These are phyloP conservation scores for Gaultheria prostrata DNA, from an alignment of 148 eudicot genomes.

Conservation along the genomic window DNA sequence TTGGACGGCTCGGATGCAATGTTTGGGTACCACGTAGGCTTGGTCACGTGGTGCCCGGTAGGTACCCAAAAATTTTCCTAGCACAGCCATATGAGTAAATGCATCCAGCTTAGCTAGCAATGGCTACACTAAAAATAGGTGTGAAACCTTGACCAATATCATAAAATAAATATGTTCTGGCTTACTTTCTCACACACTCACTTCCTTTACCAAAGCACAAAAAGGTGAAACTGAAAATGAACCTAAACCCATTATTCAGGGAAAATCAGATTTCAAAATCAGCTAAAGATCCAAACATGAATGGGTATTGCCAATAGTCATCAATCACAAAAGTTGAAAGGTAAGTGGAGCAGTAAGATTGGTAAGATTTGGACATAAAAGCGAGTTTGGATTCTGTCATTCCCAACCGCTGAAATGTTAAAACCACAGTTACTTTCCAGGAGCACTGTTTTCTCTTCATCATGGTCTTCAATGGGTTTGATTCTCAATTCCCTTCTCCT, in stretches of 20 bases:
- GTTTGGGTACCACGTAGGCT: too few species aligned
- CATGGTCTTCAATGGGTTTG: constrained; percentile 50
- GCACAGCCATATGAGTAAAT: not conserved
- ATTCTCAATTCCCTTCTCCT: constrained; percentile 26
- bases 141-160: not conserved
- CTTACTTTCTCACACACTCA: constrained; percentile 14
- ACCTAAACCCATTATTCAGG: constrained; percentile 10
- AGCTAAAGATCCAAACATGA: constrained; percentile 34
- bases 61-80: too few species aligned
- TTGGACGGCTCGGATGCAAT: too few species aligned
- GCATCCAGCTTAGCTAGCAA: not conserved
- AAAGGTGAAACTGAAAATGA: constrained; percentile 22
- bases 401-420: constrained; percentile 9
- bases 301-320: constrained; percentile 29
- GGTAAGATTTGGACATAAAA: not conserved
- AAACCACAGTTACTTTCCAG: constrained; percentile 19
- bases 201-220: constrained; percentile 36
- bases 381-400: constrained; percentile 12
- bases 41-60: too few species aligned
- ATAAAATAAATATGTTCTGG: not conserved
- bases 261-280: constrained; percentile 55
- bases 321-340: constrained; percentile 29
- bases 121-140: not conserved
- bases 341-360: constrained; percentile 12
- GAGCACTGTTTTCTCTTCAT: constrained; percentile 10